Evolutionary conservation across 345 rosid genomes (phyloP).

Genomic region (Hevea brasiliensis): DNA sequence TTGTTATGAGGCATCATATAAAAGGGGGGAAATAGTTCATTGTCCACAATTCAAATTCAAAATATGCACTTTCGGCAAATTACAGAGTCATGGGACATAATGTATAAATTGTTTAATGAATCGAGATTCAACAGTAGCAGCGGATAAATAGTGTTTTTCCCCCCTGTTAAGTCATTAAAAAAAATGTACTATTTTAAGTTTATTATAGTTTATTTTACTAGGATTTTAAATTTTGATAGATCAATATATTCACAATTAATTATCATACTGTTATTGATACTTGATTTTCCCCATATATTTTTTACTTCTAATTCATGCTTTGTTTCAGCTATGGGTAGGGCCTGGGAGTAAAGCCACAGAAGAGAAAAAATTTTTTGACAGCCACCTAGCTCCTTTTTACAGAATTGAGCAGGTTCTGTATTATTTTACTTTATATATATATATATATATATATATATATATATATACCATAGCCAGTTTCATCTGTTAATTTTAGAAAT

Average conservation of each 20-base stretch:
- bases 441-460: neutral
- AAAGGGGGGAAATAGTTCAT: neutral
- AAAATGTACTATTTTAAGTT: neutral
- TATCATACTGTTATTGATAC: neutral
- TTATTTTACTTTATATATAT: neutral
- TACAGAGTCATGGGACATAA: neutral
- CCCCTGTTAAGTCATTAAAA: neutral
- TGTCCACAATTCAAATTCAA: neutral
- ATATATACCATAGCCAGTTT: conserved; percentile 14
- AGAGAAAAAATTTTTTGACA: conserved; percentile 88
- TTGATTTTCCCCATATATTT: conserved; percentile 9
- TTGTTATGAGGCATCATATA: neutral
- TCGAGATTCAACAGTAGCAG: neutral
- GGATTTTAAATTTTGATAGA: neutral
- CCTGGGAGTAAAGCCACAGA: conserved; percentile 91
- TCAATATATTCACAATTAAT: neutral
- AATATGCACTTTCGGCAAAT: neutral
- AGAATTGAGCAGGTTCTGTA: conserved; percentile 87
- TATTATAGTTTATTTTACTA: neutral
- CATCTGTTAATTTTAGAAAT: neutral
- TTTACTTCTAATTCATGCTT: conserved; percentile 19
- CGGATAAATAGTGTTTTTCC: neutral
- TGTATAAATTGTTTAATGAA: neutral
- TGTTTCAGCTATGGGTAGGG: conserved; percentile 94
- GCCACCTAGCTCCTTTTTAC: conserved; percentile 89